Base-by-base conservation (phyloP, 371 early-diverging fungal species). In the Saksenaea oblongispora region DNA sequence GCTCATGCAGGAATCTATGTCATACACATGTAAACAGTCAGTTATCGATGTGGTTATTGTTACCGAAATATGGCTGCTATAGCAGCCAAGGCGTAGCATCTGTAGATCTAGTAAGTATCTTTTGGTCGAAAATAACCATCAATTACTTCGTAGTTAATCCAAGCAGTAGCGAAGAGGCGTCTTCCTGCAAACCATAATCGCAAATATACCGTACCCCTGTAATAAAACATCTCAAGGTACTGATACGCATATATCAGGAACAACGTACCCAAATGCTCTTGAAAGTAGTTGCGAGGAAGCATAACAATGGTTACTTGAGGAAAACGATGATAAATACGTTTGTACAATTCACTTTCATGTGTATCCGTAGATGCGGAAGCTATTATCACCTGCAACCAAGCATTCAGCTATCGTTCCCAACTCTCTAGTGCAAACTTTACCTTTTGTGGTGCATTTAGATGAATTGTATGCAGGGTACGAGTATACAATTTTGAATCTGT, bases 401-500 rank as follows among this genome's bases (percentile, higher is more conserved):
- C 24, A 4, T 17, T 13, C 14, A n/a, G n/a, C n/a, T 37, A 3
- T 24, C 22, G 22, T 5, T 18, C 10, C n/a, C 14, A 10, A 5
- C 3, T n/a, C 15, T 26, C 14, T 11, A 17, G 7, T 2, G 10
- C n/a, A 9, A 11, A 4, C 7, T 36, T 44, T 64, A 89, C 89
- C 72, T 89, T 86, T 14, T 67, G 62, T 3, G 92, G 91, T 31
- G 85, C 72, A 47, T 85, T 75, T 5, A 89, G 35, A 63, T 76
- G 74, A 9, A 91, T 76, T 51, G 84, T 83, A 53, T 90, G 88
- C 22, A 91, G 58, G 0, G 90, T 88, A 58, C 82, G 78, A 31
- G 74, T 64, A 64, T 87, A 90, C 0, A 85, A 84, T 56, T 78
- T 87, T 4, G 85, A 78, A 61, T 92, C 92, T n/a, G 86, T 80